Conservation (phyloP, 1,284 basidiomycete genomes). For the Cystobasidiaceae sp. region DNA sequence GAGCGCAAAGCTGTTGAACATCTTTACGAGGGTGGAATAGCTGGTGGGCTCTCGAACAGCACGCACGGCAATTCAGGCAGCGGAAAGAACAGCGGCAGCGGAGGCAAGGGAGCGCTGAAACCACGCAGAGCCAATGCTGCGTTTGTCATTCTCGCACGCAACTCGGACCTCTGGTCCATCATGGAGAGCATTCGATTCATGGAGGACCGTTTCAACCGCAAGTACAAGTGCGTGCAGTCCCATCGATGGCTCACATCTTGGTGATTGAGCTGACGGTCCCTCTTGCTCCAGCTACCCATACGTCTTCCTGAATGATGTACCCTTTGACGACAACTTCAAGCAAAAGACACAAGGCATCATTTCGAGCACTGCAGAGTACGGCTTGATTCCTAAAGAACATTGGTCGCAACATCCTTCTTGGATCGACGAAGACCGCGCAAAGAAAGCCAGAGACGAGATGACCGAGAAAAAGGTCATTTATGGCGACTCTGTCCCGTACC, state of each 20-base stretch:
- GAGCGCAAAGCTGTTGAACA: constrained; percentile 9
- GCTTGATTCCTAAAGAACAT: constrained; percentile 69
- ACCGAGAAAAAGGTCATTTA: constrained; percentile 77
- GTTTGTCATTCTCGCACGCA: constrained; percentile 79
- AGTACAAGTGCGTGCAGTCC: constrained; percentile 25
- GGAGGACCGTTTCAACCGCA: constrained; percentile 34
- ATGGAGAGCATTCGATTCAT: constrained; percentile 47
- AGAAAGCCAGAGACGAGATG: constrained; percentile 61
- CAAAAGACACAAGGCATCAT: constrained; percentile 38
- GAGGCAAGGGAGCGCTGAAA: too few relatives aligned
- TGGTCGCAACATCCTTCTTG: constrained; percentile 62
- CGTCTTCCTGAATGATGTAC: constrained; percentile 48
- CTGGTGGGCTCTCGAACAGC: background rate
- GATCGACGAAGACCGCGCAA: constrained; percentile 58
- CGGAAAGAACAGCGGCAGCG: background rate
- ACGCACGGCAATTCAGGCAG: background rate
- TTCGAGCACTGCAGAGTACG: constrained; percentile 54
- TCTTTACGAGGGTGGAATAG: background rate
- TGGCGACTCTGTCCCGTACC: constrained; percentile 66
- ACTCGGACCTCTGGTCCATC: constrained; percentile 69
- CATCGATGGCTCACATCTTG: background rate
- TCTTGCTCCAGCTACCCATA: constrained; percentile 44
- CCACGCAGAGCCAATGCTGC: constrained; percentile 77
- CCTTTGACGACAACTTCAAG: constrained; percentile 48
- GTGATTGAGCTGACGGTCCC: background rate